Evolutionary conservation across 139 green algal genomes (phyloP), one percentile per base, ranked within the genome.

Genomic region (Yamagishiella unicocca): DNA sequence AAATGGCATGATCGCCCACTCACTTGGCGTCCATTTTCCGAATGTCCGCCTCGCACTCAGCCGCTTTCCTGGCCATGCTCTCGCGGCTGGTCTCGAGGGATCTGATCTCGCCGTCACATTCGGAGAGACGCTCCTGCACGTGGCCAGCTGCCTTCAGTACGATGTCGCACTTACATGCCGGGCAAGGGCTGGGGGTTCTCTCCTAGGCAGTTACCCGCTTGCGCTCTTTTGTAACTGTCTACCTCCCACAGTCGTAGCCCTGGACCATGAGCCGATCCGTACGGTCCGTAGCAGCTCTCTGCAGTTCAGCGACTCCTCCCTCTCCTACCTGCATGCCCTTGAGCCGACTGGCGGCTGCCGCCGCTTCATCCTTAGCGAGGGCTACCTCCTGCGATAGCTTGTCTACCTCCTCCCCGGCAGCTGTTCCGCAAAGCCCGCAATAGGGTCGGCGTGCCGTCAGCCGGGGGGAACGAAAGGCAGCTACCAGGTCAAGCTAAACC

Each of bases 21-120:
- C 38, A 92, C 89, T 73, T 86, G 55, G 38, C 82, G n/a, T 92
- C 89, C 27, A 76, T 37, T 27, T 85, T 85, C 74, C 61, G 76
- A 50, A 80, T 76, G 37, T 92, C 91, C n/a, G 84, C 35, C 14
- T 89, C 88, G 25, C 71, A 33, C n/a, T 90, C 72, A 17, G 74
- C 24, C 38, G n/a, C 42, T 22, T 75, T 46, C 73, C 76, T 89
- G 43, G 54, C 53, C 46, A 88, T 35, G n/a, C 53, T 21, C 58
- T 87, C 80, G 35, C 67, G 73, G 29, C 33, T 67, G 12, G 53
- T 31, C 87, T 95, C 85, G 55, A 96, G 90, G 10, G 82, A 85
- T 24, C 70, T 71, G 73, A 97, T 96, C 90, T 98, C 95, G 3
- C 80, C 64, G 83, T 99, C 97, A 83, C 96, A 98, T 87, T 97